These are phyloP conservation scores for Jasminum sambac DNA, from an alignment of 257 asterid genomes.

Conservation along the genomic window DNA sequence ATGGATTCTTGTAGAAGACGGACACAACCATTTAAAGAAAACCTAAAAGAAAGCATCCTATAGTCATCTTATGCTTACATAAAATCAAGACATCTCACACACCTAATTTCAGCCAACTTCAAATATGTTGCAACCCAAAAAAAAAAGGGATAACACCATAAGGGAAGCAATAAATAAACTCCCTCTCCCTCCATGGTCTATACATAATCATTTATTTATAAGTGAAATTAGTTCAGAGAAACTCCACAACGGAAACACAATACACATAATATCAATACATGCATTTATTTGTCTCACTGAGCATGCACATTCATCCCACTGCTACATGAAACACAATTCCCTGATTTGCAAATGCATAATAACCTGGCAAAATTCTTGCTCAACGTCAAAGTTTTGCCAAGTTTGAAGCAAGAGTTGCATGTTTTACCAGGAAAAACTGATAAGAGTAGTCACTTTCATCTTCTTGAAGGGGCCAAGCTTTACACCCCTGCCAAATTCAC, in stretches of 20 bases:
- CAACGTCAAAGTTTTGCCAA: constrained; percentile 28
- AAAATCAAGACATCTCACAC: neutral
- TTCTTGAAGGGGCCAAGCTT: constrained; percentile 40
- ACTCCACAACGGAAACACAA: neutral
- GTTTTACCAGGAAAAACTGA: constrained; percentile 26
- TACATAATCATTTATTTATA: neutral
- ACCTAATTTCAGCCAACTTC: neutral
- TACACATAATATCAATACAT: neutral
- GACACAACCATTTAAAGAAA: neutral
- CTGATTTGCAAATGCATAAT: constrained; percentile 18
- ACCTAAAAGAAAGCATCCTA: neutral
- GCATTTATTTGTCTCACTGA: constrained; percentile 19
- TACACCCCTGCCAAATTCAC: constrained; percentile 75
- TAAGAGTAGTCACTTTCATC: constrained; percentile 30
- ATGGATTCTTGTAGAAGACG: neutral
- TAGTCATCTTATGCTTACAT: neutral
- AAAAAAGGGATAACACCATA: neutral
- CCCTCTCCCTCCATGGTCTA: neutral
- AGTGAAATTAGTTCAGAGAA: neutral
- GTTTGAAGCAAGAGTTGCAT: constrained; percentile 27
- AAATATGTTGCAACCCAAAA: neutral
- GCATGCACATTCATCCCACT: constrained; percentile 17
- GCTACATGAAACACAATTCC: constrained; percentile 30
- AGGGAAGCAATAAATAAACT: neutral
- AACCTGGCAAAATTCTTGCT: constrained; percentile 20